Base-by-base conservation (phyloP, 345 rosid genomes). In the Lumnitzera racemosa region DNA sequence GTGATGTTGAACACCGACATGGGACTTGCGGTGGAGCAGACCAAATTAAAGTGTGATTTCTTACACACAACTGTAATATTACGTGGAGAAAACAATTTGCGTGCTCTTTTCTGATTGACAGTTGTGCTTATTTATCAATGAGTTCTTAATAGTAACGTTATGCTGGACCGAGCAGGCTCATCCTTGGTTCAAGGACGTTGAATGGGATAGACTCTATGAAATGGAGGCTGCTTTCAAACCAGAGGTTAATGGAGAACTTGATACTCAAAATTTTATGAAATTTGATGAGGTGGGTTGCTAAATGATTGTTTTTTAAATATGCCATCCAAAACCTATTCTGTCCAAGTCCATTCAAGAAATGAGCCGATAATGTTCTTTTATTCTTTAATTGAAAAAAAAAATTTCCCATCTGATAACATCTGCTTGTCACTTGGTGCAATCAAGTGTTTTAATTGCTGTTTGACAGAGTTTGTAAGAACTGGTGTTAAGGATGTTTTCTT, bases 171-270 rank as follows among this genome's bases (percentile, higher is more conserved):
- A 47, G 58, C 71, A 91, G 95, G 90, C 78, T 75, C 95, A 91
- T 82, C 89, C 96, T 70, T 91, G 98, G 98, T 89, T 89, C 85
- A 91, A 78, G 81, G 96, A 77, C 67, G 56, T 87, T 67, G 59
- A 53, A 52, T 91, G 98, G 98, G 80, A 89, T 24, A 85, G 65
- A 67, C 85, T 91, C 61, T 91, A 89, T 51, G 89, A 82, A 63
- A 72, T 73, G 81, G 98, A 91, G 53, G 96, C 98, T 66, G 96
- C 95, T 61, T 91, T 87, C 73, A 89, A 85, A 67, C 98, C 96
- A 24, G 74, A 83, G 64, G 92, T 91, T 57, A 61, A 85, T 61
- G 92, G 92, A 57, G 89, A 88, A 61, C 87, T 91, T 55, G 98
- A 91, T 70, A 85, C 98, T 11, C 98, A 83, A 57, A 91, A 89